Evolutionary conservation across 495 filamentous ascomycete genomes (phyloP).

Genomic region (Tuber microsphaerosporum): DNA sequence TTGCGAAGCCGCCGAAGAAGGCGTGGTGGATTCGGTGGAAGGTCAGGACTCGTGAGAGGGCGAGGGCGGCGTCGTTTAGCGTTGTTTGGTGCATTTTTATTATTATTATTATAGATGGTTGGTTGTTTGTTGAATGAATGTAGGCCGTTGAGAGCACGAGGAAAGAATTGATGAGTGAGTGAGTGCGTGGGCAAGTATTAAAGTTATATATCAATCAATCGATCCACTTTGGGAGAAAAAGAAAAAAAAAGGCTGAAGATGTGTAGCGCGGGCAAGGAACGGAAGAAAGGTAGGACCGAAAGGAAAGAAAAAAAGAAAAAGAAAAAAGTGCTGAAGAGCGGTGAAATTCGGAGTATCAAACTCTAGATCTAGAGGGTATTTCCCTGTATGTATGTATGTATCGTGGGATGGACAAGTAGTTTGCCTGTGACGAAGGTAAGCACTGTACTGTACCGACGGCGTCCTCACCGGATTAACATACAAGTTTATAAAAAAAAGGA

Average conservation of each 20-base stretch:
- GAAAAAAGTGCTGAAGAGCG: neutral
- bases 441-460: neutral
- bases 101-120: neutral
- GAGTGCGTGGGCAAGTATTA: neutral
- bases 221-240: neutral
- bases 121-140: neutral
- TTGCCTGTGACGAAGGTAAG: neutral
- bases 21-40: conserved; percentile 41
- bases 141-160: too few relatives aligned
- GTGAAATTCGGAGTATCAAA: conserved; percentile 4
- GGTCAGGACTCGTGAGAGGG: conserved; percentile 39
- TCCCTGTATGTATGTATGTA: neutral
- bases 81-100: conserved; percentile 39
- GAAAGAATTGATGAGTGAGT: neutral
- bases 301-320: neutral
- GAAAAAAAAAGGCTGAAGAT: neutral
- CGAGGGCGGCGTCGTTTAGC: conserved; percentile 39
- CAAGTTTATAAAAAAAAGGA: neutral
- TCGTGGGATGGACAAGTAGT: neutral
- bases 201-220: neutral
- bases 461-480: neutral
- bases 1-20: conserved; percentile 43
- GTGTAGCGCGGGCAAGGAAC: neutral
- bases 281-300: conserved; percentile 1
- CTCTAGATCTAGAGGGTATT: neutral